Evolutionary conservation across 2,329 filamentous ascomycete species (phyloP).

Genomic region (Alternaria consortialis): DNA sequence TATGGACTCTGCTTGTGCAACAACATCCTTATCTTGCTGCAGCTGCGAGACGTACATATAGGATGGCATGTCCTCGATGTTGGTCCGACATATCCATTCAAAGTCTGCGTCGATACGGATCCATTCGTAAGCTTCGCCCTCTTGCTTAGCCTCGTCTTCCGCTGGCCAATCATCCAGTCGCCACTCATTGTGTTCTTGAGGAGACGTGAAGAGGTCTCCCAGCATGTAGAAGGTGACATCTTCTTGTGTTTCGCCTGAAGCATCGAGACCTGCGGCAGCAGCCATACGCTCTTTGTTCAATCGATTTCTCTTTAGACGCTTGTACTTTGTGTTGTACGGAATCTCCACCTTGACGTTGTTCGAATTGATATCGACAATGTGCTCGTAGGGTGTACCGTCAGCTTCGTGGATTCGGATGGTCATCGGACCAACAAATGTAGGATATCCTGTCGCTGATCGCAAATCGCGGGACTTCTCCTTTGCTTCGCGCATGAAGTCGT

Average conservation of each 20-base stretch:
- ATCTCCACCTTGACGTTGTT: slow-evolving; percentile 88
- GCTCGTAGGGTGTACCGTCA: slow-evolving; percentile 96
- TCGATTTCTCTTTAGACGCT: slow-evolving; percentile 88
- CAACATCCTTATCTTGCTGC: slow-evolving; percentile 95
- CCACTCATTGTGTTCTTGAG: slow-evolving; percentile 86
- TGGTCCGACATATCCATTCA: slow-evolving; percentile 91
- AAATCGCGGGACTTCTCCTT: slow-evolving; percentile 79
- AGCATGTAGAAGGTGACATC: slow-evolving; percentile 90
- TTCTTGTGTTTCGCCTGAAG: slow-evolving; percentile 70
- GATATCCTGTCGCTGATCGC: slow-evolving; percentile 73
- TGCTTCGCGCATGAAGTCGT: slow-evolving; percentile 83
- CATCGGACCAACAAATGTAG: slow-evolving; percentile 94
- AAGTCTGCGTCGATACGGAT: slow-evolving; percentile 98
- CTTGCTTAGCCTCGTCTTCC: slow-evolving; percentile 90
- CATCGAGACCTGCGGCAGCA: slow-evolving; percentile 70
- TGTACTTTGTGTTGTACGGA: slow-evolving; percentile 99
- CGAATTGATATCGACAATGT: slow-evolving; percentile 95
- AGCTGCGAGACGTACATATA: slow-evolving; percentile 99
- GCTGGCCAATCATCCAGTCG: slow-evolving; percentile 86
- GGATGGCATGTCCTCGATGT: slow-evolving; percentile 78
- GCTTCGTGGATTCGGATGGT: slow-evolving; percentile 98
- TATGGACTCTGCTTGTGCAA: slow-evolving; percentile 79
- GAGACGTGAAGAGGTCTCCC: slow-evolving; percentile 85
- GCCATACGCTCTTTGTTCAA: slow-evolving; percentile 80
- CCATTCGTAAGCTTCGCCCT: slow-evolving; percentile 97